These are phyloP conservation scores for Amborella trichopoda DNA, from an alignment of 164 flowering plant species.

Conservation along the genomic window DNA sequence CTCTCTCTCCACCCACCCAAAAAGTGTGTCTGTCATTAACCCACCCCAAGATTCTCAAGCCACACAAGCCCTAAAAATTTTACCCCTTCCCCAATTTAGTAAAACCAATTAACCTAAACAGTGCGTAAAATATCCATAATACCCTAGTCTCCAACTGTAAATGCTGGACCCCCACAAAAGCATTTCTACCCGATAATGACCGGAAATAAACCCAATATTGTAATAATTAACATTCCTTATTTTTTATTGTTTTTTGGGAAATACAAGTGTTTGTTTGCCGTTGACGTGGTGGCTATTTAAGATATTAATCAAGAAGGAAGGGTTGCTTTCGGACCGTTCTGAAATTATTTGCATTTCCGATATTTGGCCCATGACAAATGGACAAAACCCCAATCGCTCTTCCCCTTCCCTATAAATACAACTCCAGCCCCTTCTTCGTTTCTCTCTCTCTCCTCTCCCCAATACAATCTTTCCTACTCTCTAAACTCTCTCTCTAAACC, in stretches of 20 bases:
- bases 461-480: no score
- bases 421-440: neutral
- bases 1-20: no score
- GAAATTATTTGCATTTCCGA: neutral
- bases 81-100: neutral
- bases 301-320: neutral
- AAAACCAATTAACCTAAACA: neutral
- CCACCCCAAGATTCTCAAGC: no score
- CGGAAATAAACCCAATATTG: no score
- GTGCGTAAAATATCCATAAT: neutral
- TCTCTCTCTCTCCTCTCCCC: slow-evolving; percentile 1
- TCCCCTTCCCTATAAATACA: neutral
- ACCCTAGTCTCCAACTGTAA: no score
- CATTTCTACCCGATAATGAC: no score
- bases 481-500: no score
- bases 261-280: neutral
- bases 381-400: neutral
- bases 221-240: no score
- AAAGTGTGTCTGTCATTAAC: no score
- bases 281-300: neutral
- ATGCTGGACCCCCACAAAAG: no score
- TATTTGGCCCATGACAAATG: neutral
- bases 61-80: neutral
- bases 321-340: slow-evolving; percentile 1
- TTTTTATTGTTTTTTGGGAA: no score